Percentiles rank a stretch among this genome's conserved stretches.
These are phyloP conservation scores for Fraxinus paxiana DNA, from an alignment of 305 asterid species.

Conservation along the genomic window DNA sequence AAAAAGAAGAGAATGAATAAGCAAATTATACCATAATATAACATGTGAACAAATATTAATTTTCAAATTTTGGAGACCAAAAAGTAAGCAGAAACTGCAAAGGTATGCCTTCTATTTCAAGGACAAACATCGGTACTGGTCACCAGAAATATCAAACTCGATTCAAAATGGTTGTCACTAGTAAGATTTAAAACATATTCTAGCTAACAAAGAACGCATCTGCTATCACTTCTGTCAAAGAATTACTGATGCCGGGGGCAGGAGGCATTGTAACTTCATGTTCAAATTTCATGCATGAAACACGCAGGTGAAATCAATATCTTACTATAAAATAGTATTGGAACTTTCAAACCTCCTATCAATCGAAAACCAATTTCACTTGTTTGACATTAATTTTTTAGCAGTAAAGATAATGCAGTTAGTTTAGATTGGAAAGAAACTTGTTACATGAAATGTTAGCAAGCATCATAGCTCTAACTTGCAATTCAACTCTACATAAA, in stretches of 20 bases:
- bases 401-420: background rate
- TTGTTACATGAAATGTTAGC: background rate
- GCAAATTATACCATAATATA: background rate
- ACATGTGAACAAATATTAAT: background rate
- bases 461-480: background rate
- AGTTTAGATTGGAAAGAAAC: background rate
- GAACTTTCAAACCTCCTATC: background rate
- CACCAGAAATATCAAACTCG: background rate
- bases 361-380: background rate
- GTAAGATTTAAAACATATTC: background rate
- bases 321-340: background rate
- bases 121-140: background rate
- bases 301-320: background rate
- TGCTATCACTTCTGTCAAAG: background rate
- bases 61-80: background rate
- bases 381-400: background rate
- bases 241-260: background rate
- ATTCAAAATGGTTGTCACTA: background rate
- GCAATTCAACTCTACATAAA: background rate
- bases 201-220: background rate
- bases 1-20: conserved; percentile 11
- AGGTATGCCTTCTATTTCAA: background rate
- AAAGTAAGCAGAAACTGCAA: background rate
- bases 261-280: background rate
- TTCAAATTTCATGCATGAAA: background rate